Evolutionary conservation across 108 stramenopile genomes (phyloP).

Genomic region (Seminavis robusta): DNA sequence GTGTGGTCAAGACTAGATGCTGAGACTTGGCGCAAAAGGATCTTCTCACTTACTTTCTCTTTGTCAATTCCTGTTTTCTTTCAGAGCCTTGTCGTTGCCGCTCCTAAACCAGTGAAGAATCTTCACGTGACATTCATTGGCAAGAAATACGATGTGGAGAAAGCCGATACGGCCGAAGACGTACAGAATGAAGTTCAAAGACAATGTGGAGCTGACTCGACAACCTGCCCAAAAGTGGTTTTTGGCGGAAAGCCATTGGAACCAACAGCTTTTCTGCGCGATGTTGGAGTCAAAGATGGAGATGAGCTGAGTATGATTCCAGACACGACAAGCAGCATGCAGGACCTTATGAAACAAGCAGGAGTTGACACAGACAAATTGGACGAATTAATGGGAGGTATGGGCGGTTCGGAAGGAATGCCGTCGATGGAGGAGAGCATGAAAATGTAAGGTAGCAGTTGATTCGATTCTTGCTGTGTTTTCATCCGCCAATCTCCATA

Average conservation of each 20-base stretch:
- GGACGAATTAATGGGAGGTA: slow-evolving; percentile 48
- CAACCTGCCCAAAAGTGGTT: slow-evolving; percentile 37
- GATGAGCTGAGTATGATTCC: slow-evolving; percentile 58
- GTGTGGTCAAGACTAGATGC: too few relatives aligned
- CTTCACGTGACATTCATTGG: slow-evolving; percentile 50
- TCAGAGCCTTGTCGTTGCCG: too few relatives aligned
- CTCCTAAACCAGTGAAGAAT: slow-evolving; percentile 21
- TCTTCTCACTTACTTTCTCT: too few relatives aligned
- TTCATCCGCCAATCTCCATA: too few relatives aligned
- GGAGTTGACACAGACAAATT: slow-evolving; percentile 38
- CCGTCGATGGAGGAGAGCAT: slow-evolving; percentile 35
- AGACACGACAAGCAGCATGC: slow-evolving; percentile 17
- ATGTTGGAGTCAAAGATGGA: slow-evolving; percentile 51
- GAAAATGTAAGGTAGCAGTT: too few relatives aligned
- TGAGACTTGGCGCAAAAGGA: too few relatives aligned
- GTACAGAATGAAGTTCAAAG: slow-evolving; percentile 33
- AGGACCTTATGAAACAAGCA: slow-evolving; percentile 46
- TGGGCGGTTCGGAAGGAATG: slow-evolving; percentile 37
- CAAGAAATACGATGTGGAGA: slow-evolving; percentile 53
- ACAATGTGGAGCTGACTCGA: slow-evolving; percentile 30
- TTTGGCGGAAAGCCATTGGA: slow-evolving; percentile 49
- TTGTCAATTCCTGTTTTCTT: too few relatives aligned
- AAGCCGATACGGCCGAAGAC: slow-evolving; percentile 44
- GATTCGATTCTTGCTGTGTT: too few relatives aligned
- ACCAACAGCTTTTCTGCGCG: slow-evolving; percentile 19